Percentiles rank a stretch among this genome's conserved stretches.
Evolutionary conservation across 495 filamentous ascomycete genomes (phyloP).

Genomic region (Xylaria intraflava): DNA sequence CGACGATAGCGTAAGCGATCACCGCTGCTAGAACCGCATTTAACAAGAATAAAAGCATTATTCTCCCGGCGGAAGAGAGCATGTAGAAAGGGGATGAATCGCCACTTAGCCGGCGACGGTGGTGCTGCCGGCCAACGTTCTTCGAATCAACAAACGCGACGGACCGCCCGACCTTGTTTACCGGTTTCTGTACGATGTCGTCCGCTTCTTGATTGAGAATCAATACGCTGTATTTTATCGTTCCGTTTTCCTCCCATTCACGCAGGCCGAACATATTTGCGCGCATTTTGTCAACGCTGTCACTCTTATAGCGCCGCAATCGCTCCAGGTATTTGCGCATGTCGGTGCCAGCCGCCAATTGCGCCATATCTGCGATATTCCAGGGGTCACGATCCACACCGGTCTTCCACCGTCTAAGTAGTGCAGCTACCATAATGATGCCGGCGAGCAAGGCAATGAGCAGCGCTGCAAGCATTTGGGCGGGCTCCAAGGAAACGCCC

Average conservation of each 20-base stretch:
- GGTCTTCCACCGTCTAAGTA: conserved; percentile 26
- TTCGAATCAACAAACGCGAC: conserved; percentile 6
- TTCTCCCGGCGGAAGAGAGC: conserved; percentile 21
- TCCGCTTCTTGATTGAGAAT: conserved; percentile 15
- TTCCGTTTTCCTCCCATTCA: conserved; percentile 14
- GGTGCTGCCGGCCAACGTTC: neutral
- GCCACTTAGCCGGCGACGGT: neutral
- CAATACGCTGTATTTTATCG: conserved; percentile 8
- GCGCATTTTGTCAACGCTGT: neutral
- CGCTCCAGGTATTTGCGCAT: conserved; percentile 15
- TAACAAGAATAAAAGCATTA: conserved; percentile 19
- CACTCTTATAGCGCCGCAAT: conserved; percentile 6
- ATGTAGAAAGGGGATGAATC: conserved; percentile 22
- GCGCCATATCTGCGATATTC: conserved; percentile 21
- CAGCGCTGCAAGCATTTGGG: conserved; percentile 16
- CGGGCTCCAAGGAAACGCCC: conserved; percentile 12
- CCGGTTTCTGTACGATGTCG: conserved; percentile 1
- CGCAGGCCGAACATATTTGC: neutral
- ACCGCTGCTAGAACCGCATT: conserved; percentile 18
- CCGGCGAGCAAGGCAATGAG: conserved; percentile 17
- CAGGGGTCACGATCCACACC: conserved; percentile 28
- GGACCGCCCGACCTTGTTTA: conserved; percentile 11
- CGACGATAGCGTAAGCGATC: conserved; percentile 21
- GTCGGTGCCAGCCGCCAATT: conserved; percentile 19
- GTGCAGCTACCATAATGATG: conserved; percentile 3